Evolutionary conservation across 164 flowering plant genomes (phyloP).

Genomic region (Tetracentron sinense): DNA sequence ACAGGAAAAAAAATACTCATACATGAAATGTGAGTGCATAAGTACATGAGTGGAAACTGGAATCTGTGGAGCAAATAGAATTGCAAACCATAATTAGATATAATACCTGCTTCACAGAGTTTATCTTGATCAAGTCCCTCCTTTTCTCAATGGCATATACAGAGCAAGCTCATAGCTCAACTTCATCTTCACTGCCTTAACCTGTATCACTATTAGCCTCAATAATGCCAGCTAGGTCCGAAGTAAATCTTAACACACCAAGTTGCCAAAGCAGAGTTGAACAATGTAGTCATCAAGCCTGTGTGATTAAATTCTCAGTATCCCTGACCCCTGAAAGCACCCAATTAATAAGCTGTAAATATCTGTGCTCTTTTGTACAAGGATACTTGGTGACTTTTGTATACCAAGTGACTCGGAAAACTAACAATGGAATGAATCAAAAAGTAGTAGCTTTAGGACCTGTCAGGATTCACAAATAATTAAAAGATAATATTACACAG

Average conservation of each 20-base stretch:
- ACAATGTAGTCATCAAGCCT: constrained; percentile 67
- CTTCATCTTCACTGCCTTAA: constrained; percentile 89
- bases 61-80: too few species aligned
- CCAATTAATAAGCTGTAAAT: constrained; percentile 90
- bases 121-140: constrained; percentile 54
- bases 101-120: constrained; percentile 76
- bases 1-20: too few species aligned
- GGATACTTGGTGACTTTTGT: constrained; percentile 91
- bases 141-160: constrained; percentile 87
- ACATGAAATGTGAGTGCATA: too few species aligned
- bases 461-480: not conserved
- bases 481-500: not conserved
- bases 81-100: too few species aligned
- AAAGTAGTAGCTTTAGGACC: not conserved
- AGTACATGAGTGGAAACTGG: too few species aligned
- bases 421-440: constrained; percentile 33
- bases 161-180: constrained; percentile 88
- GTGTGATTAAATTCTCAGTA: constrained; percentile 78
- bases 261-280: constrained; percentile 84
- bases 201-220: constrained; percentile 51
- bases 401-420: constrained; percentile 83
- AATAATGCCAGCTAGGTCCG: constrained; percentile 48
- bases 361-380: constrained; percentile 97
- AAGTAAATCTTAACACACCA: constrained; percentile 78
- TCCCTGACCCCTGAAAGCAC: constrained; percentile 88